Percentiles rank a stretch among this genome's conserved stretches.
phyloP scores from a whole-genome alignment of 257 asterid genomes.

The Schizonepeta tenuifolia region DNA sequence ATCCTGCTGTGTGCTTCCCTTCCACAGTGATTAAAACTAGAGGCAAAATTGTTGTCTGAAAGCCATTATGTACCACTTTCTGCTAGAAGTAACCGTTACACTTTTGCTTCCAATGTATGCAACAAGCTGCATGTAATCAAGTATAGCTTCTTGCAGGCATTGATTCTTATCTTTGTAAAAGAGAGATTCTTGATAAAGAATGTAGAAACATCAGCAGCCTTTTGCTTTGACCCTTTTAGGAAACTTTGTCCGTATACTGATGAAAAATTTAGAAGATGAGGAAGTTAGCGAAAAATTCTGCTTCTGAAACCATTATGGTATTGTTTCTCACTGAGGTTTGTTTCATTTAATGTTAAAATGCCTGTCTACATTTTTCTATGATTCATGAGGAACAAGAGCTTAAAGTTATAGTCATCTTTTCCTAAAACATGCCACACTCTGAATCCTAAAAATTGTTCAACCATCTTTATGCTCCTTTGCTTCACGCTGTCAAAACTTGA shows the following conservation, averaged over 20 bases:
- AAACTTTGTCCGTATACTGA: not conserved
- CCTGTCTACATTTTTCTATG: not conserved
- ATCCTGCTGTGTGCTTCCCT: not conserved
- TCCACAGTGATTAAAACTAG: not conserved
- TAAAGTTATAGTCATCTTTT: not conserved
- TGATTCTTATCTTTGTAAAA: not conserved
- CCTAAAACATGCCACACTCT: not conserved
- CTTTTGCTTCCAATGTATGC: not conserved
- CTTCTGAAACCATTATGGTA: not conserved
- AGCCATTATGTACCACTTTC: not conserved
- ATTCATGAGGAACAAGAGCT: not conserved
- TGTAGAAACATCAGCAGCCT: not conserved
- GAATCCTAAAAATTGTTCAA: not conserved
- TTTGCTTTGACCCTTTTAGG: not conserved
- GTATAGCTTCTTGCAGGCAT: not conserved
- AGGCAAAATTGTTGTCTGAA: not conserved
- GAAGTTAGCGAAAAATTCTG: not conserved
- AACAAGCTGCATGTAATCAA: not conserved
- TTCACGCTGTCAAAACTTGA: conserved; percentile 37
- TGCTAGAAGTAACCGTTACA: not conserved
- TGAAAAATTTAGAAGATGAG: not conserved
- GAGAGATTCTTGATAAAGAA: not conserved
- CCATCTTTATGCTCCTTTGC: not conserved
- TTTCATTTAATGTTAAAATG: not conserved
- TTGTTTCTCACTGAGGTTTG: not conserved